Evolutionary conservation across 1,139 yeast genomes (phyloP), one percentile per base, ranked within the genome.

Genomic region (Suhomyces maxii): DNA sequence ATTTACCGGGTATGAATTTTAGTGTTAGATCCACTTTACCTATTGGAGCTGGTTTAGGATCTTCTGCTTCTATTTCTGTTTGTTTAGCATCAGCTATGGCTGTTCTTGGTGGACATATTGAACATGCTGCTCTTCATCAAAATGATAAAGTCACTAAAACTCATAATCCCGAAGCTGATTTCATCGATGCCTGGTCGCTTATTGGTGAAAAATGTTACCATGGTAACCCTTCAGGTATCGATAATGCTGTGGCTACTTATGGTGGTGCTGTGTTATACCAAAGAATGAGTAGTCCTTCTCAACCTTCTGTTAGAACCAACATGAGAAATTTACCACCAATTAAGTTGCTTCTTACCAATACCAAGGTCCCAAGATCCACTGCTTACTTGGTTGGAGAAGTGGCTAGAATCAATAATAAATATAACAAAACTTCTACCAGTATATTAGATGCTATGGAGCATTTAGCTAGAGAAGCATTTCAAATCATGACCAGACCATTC

Each of bases 181-280:
- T 83, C 55, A 83, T 93, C 50, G 93, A 93, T 57, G 67, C 75
- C 7, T 91, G 97, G 97, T 85, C 98, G 0, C 85, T 86, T 53
- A 76, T 91, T 71, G 98, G 98, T 35, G 99, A 93, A 65, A 86
- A 86, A 60, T 89, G 97, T 63, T 88, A 90, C 59, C 98, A 93
- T 62, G 99, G 99, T 1, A 91, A 88, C 56, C 99, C 99, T 9
- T 86, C 95, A 18, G 99, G 99, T 12, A 90, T 95, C 46, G 99
- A 93, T 63, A 93, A 93, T 60, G 91, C 97, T 0, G 97, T 93
- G 42, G 96, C 99, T 3, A 86, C 97, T 0, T 84, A 84, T 55
- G 99, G 99, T 26, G 97, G 97, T 39, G 98, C 98, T 0, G 96
- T 93, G 1, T 76, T 86, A 81, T 93, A 84, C 68, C 93, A 86